Evolutionary conservation across 257 asterid genomes (phyloP).

Genomic region (Jacaranda mimosifolia): DNA sequence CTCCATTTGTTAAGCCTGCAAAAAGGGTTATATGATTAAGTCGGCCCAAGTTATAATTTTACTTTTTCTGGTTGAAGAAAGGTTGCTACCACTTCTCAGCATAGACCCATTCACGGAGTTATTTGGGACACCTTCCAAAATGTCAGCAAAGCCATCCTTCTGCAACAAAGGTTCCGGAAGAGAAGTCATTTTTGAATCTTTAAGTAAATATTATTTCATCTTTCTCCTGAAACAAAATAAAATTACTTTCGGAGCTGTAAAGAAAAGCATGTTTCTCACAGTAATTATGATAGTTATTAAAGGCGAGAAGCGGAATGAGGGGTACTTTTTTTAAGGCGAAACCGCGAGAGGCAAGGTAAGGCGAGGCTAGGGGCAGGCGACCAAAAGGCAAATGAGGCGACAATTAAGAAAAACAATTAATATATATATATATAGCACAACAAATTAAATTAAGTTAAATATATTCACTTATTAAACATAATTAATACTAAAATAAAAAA

Average conservation of each 20-base stretch:
- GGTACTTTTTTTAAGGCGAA: too few species aligned
- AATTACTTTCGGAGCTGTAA: conserved; percentile 28
- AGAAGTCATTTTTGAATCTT: conserved; percentile 16
- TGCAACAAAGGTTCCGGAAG: conserved; percentile 53
- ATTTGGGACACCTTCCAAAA: conserved; percentile 44
- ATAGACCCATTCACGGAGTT: conserved; percentile 47
- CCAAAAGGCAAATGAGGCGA: too few species aligned
- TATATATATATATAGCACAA: too few species aligned
- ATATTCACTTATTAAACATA: too few species aligned
- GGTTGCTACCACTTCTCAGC: conserved; percentile 51
- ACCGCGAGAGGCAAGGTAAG: too few species aligned
- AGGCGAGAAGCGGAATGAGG: too few species aligned
- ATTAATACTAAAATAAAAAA: too few species aligned
- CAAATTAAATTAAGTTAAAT: too few species aligned
- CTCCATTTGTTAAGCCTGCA: conserved; percentile 60
- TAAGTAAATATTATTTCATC: background rate
- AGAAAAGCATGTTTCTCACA: conserved; percentile 9
- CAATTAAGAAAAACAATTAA: too few species aligned
- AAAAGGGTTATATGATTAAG: conserved; percentile 26
- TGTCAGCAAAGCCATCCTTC: conserved; percentile 49
- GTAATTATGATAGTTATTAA: background rate
- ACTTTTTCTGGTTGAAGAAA: conserved; percentile 15
- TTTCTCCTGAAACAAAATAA: conserved; percentile 20
- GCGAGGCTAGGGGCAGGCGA: too few species aligned
- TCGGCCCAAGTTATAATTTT: conserved; percentile 22